Conservation (phyloP, 768 basidiomycete species). For the Hydnum rufescens region DNA sequence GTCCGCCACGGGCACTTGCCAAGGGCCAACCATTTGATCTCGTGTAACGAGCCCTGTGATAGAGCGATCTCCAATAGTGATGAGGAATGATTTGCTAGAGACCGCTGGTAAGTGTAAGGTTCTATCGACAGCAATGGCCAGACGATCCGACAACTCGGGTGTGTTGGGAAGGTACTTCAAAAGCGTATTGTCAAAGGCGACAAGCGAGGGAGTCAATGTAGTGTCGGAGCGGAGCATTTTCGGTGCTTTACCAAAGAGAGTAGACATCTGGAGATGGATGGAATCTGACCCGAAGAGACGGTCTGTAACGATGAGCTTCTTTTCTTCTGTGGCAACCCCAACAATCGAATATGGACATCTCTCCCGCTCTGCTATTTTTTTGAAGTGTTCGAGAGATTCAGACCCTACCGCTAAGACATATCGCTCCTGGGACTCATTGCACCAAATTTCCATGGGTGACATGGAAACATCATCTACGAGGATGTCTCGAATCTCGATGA, state of each 20-base stretch:
- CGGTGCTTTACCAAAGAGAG: conserved; percentile 90
- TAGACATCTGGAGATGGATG: conserved; percentile 82
- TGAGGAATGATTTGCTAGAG: conserved; percentile 90
- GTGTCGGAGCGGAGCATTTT: conserved; percentile 64
- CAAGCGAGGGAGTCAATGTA: conserved; percentile 24
- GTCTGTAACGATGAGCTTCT: conserved; percentile 80
- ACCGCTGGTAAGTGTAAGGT: conserved; percentile 84
- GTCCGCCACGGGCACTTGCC: conserved; percentile 95
- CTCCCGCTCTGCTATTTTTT: conserved; percentile 63
- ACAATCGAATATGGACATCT: conserved; percentile 88
- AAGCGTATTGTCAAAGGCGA: conserved; percentile 54
- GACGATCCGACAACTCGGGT: conserved; percentile 25
- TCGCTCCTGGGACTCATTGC: conserved; percentile 95
- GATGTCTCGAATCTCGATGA: conserved; percentile 85
- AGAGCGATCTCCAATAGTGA: conserved; percentile 91
- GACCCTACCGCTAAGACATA: conserved; percentile 83
- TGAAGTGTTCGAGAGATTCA: conserved; percentile 36
- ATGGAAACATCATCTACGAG: conserved; percentile 80
- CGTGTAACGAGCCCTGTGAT: conserved; percentile 88
- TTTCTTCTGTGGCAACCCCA: conserved; percentile 62
- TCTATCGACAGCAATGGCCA: conserved; percentile 50
- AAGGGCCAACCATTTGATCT: conserved; percentile 98
- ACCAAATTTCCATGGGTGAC: conserved; percentile 99
- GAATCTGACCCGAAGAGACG: conserved; percentile 58
- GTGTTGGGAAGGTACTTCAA: conserved; percentile 37